Evolutionary conservation across 352 stramenopile species (phyloP).

Genomic region (Blastocystis sp.): DNA sequence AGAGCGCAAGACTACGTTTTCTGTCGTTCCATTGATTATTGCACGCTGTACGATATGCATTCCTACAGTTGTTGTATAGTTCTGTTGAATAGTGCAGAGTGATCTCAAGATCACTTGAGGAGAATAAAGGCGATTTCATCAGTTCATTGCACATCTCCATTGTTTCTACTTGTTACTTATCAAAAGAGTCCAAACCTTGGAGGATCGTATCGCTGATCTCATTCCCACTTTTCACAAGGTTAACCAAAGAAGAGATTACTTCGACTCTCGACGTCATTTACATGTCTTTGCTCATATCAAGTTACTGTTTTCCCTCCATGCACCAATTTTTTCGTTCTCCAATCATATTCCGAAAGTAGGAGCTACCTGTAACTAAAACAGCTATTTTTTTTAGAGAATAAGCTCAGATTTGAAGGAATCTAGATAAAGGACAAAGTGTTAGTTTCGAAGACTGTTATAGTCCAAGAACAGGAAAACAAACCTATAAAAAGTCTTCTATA

Average conservation of each 20-base stretch:
- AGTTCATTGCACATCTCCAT: background rate
- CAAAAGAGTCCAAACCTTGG: background rate
- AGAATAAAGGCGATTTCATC: background rate
- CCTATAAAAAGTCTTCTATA: too few relatives aligned
- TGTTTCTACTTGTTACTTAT: background rate
- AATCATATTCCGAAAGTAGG: background rate
- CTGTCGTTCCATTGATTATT: background rate
- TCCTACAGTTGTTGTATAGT: slow-evolving; percentile 31
- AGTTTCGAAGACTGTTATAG: too few relatives aligned
- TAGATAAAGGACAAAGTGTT: too few relatives aligned
- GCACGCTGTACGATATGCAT: background rate
- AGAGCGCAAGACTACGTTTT: background rate
- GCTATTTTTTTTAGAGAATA: background rate
- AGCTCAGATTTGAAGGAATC: too few relatives aligned
- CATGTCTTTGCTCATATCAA: background rate
- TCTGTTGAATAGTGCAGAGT: background rate
- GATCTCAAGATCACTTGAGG: background rate
- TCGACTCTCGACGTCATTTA: background rate
- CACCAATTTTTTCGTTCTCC: slow-evolving; percentile 37
- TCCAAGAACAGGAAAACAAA: too few relatives aligned
- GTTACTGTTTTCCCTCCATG: slow-evolving; percentile 20
- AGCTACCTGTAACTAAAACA: background rate
- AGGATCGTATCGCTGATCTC: background rate
- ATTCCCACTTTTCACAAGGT: background rate
- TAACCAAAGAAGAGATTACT: background rate